Conservation (phyloP, 2,329 filamentous ascomycete genomes). For the Allantophomopsis cytisporea region DNA sequence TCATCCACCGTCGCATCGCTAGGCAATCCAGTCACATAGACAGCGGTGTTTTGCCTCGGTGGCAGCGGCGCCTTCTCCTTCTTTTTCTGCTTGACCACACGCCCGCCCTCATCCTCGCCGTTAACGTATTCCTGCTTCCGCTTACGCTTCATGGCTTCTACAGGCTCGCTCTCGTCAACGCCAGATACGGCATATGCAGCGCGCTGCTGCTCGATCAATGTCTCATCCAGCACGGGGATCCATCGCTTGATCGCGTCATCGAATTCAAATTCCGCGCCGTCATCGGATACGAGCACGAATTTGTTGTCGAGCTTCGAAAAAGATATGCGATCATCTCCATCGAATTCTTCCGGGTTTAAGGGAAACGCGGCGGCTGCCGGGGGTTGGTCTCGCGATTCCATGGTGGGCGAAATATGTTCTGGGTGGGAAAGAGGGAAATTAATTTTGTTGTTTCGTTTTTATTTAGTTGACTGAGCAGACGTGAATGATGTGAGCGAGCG, state of each 20-base stretch:
- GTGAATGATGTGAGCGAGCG: too few species aligned
- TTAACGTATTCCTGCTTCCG: conserved; percentile 35
- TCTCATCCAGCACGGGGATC: conserved; percentile 56
- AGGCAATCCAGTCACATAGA: conserved; percentile 86
- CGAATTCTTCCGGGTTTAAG: conserved; percentile 35
- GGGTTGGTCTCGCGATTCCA: conserved; percentile 10
- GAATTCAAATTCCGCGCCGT: conserved; percentile 78
- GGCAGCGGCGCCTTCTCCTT: conserved; percentile 19
- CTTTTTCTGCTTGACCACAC: conserved; percentile 17
- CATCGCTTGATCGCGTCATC: conserved; percentile 59
- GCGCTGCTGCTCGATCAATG: conserved; percentile 43
- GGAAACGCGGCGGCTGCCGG: conserved; percentile 3
- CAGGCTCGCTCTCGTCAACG: conserved; percentile 40
- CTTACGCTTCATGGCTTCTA: conserved; percentile 30
- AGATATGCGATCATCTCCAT: conserved; percentile 68
- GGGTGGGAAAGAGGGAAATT: too few species aligned
- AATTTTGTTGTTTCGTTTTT: too few species aligned
- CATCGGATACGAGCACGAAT: conserved; percentile 72
- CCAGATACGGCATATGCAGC: conserved; percentile 45
- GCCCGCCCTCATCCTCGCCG: conserved; percentile 26
- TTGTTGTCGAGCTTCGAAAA: conserved; percentile 75
- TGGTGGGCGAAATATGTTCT: conserved; percentile 4
- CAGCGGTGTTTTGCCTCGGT: conserved; percentile 62
- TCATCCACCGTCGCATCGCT: conserved; percentile 67
- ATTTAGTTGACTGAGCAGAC: too few species aligned